Base-by-base conservation (phyloP, 805 yeast species). In the Teunomyces tritomae region DNA sequence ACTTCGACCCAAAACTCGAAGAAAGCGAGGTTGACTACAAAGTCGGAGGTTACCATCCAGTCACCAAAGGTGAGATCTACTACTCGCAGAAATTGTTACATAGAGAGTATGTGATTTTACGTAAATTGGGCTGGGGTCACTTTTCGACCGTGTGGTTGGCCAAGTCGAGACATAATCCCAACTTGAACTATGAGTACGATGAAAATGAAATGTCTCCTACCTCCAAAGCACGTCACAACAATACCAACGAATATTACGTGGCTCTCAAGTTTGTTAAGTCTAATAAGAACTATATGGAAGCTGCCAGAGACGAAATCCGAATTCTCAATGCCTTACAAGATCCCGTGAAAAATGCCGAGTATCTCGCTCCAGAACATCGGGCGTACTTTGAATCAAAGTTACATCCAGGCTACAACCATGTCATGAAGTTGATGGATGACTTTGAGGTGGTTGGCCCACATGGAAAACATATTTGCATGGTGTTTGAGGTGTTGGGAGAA, bases 121-220 rank as follows among this genome's bases (percentile, higher is more conserved):
- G 86, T 27, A 83, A 83, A 59, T 65, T 83, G 7, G 89, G 89
- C 2, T 82, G 86, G 86, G 88, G 89, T 30, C 86, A 83, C 57
- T 83, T 83, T 55, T 79, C 85, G 34, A 82, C 87, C 1, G 88
- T 83, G n/a, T 83, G 87, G 87, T 62, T 83, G 27, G 85, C 85
- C 0, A 58, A 63, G 28, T 58, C 58, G 17, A 49, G 58, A 36
- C 59, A 58, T 48, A 57, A 47, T 24, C 49, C 45, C 32, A 44
- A 26, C 43, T 35, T 44, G 34, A 35, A 28, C 17, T 33, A 26
- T 35, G 13, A 27, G 35, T 16, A 16, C 24, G 27, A 33, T 27
- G 26, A 35, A 16, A 11, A 33, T 27, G 26, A 35, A 16, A 11
- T 28, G 32, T 43, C 34, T 10, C 28, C 43, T 4, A 17, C 32